A percentile compares a stretch with the other conserved stretches of the same genome.
Conservation (phyloP, 1,284 basidiomycete species). For the Ustilago crameri region DNA sequence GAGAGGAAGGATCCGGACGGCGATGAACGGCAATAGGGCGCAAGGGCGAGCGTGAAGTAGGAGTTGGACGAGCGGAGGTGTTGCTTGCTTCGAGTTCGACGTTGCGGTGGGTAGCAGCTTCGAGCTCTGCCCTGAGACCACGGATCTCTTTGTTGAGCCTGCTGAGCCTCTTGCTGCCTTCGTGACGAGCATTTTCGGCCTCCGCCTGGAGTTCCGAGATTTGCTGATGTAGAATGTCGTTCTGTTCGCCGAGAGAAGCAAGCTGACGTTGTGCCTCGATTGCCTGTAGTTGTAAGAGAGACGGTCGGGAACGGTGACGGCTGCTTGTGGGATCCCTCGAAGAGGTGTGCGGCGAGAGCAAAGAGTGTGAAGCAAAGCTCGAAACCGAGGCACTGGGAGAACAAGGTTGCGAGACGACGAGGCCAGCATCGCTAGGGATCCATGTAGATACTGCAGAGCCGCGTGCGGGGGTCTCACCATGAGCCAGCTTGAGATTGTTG, state of each 20-base stretch:
- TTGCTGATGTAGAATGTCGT: conserved; percentile 56
- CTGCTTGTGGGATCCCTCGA: conserved; percentile 6
- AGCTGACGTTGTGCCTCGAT: conserved; percentile 55
- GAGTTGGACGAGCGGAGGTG: conserved; percentile 1
- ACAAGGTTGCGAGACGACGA: conserved; percentile 37
- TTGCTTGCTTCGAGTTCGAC: conserved; percentile 48
- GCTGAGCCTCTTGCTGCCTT: conserved; percentile 50
- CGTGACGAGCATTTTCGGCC: conserved; percentile 49
- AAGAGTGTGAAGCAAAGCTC: conserved; percentile 33
- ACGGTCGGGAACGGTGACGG: conserved; percentile 33
- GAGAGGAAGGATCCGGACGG: conserved; percentile 3
- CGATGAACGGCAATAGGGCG: neutral
- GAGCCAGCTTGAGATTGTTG: neutral
- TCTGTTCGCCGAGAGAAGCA: conserved; percentile 51
- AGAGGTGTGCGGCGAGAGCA: conserved; percentile 15
- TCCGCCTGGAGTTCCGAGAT: conserved; percentile 58
- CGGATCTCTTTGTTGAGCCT: conserved; percentile 58
- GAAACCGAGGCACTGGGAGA: conserved; percentile 40
- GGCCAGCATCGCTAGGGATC: conserved; percentile 37
- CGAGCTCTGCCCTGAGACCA: conserved; percentile 56
- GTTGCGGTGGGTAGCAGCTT: conserved; percentile 53
- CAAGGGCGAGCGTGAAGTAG: conserved; percentile 11
- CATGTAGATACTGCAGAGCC: conserved; percentile 9
- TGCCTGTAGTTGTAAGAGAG: conserved; percentile 34
- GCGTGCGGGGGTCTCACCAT: neutral